These are phyloP conservation scores for Puccinia polysora DNA, from an alignment of 1,284 basidiomycete genomes.

Conservation along the genomic window DNA sequence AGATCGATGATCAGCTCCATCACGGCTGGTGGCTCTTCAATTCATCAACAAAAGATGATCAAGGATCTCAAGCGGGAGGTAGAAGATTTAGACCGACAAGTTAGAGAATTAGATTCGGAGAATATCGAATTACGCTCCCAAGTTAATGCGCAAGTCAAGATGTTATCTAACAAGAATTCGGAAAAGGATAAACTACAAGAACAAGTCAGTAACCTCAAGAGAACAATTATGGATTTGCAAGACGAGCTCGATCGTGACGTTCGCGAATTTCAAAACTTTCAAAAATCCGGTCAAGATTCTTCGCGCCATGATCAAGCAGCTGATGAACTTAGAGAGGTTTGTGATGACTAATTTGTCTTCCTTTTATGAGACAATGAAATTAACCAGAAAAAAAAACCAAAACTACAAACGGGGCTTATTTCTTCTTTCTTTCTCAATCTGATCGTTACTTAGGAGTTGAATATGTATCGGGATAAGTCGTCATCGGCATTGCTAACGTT, in stretches of 20 bases:
- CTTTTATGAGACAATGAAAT: no score
- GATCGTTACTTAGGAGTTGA: conserved; percentile 48
- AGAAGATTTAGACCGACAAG: conserved; percentile 56
- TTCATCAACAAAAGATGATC: conserved; percentile 56
- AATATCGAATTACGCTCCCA: conserved; percentile 52
- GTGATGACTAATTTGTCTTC: no score
- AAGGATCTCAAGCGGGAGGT: conserved; percentile 64
- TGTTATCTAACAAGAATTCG: conserved; percentile 49
- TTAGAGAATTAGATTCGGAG: conserved; percentile 60
- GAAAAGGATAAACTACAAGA: conserved; percentile 51
- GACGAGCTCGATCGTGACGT: conserved; percentile 48
- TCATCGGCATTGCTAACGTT: conserved; percentile 54
- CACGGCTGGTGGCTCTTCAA: conserved; percentile 55
- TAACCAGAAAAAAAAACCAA: no score
- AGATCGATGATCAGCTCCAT: conserved; percentile 61
- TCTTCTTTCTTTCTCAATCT: not conserved
- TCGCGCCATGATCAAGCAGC: conserved; percentile 12
- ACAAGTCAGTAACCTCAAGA: conserved; percentile 50
- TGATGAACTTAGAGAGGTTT: conserved; percentile 33
- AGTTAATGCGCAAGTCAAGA: conserved; percentile 50
- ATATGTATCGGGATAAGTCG: conserved; percentile 53
- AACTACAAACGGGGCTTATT: no score
- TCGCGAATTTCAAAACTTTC: conserved; percentile 36
- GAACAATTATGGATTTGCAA: conserved; percentile 52
- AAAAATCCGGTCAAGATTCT: conserved; percentile 18